phyloP scores from a whole-genome alignment of 164 flowering plant species.

The Taxillus chinensis region DNA sequence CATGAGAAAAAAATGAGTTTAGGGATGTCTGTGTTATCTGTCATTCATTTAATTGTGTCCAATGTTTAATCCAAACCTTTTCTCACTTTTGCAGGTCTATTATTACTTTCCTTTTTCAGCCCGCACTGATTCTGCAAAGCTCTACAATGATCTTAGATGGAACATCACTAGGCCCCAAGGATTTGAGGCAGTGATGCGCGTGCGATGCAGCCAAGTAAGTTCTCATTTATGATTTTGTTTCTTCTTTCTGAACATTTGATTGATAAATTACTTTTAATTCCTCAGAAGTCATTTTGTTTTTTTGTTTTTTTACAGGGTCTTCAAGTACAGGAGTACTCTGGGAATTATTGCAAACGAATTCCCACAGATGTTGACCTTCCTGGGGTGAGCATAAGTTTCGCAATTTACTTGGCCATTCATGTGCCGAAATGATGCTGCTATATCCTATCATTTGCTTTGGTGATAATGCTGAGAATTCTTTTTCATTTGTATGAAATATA shows the following conservation, averaged over 20 bases:
- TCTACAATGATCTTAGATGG: constrained; percentile 98
- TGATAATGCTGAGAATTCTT: too few species aligned
- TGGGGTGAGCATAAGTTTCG: constrained; percentile 46
- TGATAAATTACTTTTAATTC: background rate
- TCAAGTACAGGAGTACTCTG: constrained; percentile 94
- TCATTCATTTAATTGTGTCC: background rate
- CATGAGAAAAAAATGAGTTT: too few species aligned
- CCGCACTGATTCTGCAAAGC: constrained; percentile 84
- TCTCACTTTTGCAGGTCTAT: constrained; percentile 49
- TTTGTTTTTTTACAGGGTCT: constrained; percentile 48
- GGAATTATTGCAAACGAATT: constrained; percentile 93
- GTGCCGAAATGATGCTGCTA: background rate
- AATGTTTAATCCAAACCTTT: background rate
- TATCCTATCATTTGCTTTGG: too few species aligned
- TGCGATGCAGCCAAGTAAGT: constrained; percentile 90
- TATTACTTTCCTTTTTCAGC: constrained; percentile 92
- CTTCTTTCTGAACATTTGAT: background rate
- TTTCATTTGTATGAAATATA: too few species aligned
- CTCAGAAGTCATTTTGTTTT: background rate
- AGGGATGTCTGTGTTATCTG: constrained; percentile 3
- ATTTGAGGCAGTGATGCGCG: constrained; percentile 99
- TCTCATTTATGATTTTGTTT: background rate
- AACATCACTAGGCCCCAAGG: constrained; percentile 97
- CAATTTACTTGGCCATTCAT: background rate
- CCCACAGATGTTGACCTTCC: constrained; percentile 98